phyloP scores from a whole-genome alignment of 23 red algal genomes.

The Gracilaria caudata region DNA sequence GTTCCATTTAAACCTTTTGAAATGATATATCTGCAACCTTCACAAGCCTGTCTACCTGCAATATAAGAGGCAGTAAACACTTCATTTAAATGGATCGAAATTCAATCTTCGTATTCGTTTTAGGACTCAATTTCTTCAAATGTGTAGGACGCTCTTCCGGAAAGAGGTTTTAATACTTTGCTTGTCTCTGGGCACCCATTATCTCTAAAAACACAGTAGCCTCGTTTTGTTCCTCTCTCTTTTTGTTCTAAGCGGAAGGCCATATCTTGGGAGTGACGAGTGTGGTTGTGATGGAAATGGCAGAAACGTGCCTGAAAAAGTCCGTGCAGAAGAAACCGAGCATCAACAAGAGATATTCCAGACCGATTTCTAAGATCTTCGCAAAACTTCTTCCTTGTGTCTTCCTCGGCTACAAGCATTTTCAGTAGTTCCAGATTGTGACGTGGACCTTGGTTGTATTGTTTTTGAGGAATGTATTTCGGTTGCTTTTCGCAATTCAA shows the following conservation, averaged over 20 bases:
- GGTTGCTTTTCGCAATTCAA: too few species aligned
- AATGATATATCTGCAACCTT: not conserved
- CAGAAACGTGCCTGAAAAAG: not conserved
- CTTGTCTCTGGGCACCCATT: slow-evolving; percentile 8
- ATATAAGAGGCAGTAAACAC: not conserved
- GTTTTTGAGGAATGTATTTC: too few species aligned
- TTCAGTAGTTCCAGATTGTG: too few species aligned
- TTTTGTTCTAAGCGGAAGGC: not conserved
- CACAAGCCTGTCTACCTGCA: not conserved
- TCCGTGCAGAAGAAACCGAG: not conserved
- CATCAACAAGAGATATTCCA: not conserved
- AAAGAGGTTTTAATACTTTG: not conserved
- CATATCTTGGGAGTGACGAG: not conserved
- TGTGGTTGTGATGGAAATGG: not conserved
- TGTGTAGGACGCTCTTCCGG: not conserved
- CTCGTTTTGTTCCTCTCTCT: not conserved
- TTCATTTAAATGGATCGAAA: not conserved
- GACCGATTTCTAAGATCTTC: not conserved
- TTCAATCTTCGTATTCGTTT: not conserved
- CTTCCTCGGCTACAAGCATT: not conserved
- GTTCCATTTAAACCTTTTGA: not conserved
- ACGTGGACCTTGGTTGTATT: too few species aligned
- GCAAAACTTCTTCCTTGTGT: not conserved
- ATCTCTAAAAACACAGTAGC: not conserved
- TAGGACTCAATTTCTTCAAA: slow-evolving; percentile 14